Percentiles rank a stretch among this genome's conserved stretches.
Conservation (phyloP, 2,329 filamentous ascomycete species). For the Malbranchea cinnamomea region DNA sequence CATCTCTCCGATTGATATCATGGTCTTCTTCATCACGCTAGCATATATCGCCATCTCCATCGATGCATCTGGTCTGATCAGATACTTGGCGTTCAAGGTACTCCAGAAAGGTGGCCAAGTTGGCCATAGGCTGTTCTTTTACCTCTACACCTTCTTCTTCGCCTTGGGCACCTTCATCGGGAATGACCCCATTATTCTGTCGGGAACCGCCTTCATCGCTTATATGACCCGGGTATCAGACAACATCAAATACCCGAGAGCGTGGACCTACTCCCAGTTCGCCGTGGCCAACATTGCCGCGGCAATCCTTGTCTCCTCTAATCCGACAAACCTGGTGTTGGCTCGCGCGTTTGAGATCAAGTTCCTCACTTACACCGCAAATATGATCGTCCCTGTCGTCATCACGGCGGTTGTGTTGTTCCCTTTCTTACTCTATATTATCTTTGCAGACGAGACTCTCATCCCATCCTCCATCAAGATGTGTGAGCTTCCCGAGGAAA, state of each 20-base stretch:
- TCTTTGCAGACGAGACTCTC: conserved; percentile 49
- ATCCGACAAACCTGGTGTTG: conserved; percentile 61
- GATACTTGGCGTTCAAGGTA: conserved; percentile 56
- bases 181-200: conserved; percentile 61
- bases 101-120: conserved; percentile 50
- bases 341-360: conserved; percentile 58
- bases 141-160: conserved; percentile 61
- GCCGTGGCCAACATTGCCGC: conserved; percentile 59
- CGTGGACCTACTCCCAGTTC: conserved; percentile 62
- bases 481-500: conserved; percentile 49
- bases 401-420: conserved; percentile 54
- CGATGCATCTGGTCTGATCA: conserved; percentile 58
- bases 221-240: conserved; percentile 64
- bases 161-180: conserved; percentile 51
- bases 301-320: conserved; percentile 62
- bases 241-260: conserved; percentile 55
- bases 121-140: conserved; percentile 56
- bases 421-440: conserved; percentile 53
- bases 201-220: conserved; percentile 57
- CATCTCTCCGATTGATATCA: conserved; percentile 57
- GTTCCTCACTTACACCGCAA: conserved; percentile 61
- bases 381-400: conserved; percentile 59
- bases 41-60: conserved; percentile 68
- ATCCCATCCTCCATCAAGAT: conserved; percentile 53
- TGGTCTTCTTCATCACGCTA: conserved; percentile 58